Percentiles rank a stretch among this genome's conserved stretches.
Evolutionary conservation across 2,329 filamentous ascomycete species (phyloP).

Genomic region (Aspergillus novoparasiticus): DNA sequence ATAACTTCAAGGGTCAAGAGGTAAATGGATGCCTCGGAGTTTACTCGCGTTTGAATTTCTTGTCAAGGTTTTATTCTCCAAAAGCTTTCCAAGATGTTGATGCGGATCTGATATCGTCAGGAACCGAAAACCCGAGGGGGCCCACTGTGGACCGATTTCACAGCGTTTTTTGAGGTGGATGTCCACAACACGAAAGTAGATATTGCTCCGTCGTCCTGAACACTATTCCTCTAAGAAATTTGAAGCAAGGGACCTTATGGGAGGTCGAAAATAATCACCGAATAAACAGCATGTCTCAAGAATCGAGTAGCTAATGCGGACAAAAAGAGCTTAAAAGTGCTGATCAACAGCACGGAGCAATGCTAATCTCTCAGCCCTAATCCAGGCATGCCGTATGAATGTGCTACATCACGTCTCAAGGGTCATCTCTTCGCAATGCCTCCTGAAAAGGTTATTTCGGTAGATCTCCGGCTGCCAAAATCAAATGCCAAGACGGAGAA

Average conservation of each 20-base stretch:
- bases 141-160: neutral
- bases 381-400: neutral
- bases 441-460: neutral
- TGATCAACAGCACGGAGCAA: neutral
- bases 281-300: neutral
- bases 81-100: neutral
- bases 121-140: neutral
- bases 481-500: conserved; percentile 9
- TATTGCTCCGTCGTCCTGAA: neutral
- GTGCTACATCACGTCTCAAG: neutral
- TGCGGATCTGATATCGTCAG: neutral
- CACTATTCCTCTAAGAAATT: neutral
- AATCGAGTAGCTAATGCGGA: neutral
- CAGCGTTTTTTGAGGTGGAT: neutral
- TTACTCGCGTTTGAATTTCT: neutral
- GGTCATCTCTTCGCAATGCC: neutral
- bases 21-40: neutral
- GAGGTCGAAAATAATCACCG: neutral
- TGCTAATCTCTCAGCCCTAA: neutral
- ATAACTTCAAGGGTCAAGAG: neutral
- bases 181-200: neutral
- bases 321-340: neutral
- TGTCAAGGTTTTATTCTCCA: neutral
- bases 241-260: neutral
- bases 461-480: neutral